Evolutionary conservation across 805 yeast genomes (phyloP).

Genomic region (Schwanniomyces occidentalis): DNA sequence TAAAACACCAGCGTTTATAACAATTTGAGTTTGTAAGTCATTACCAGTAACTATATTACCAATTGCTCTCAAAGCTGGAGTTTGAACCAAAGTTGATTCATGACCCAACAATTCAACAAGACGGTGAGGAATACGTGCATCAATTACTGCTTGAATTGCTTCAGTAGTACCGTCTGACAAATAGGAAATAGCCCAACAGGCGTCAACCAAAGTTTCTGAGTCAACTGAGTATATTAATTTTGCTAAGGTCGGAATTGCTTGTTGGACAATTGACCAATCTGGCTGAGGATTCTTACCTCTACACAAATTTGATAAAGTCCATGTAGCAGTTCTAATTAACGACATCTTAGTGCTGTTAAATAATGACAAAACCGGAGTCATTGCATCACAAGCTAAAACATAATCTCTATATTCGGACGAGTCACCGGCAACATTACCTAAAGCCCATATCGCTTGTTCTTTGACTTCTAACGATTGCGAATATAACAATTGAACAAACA

Average conservation of each 20-base stretch:
- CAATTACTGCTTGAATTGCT: slow-evolving; percentile 95
- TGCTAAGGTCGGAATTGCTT: slow-evolving; percentile 88
- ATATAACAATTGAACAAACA: slow-evolving; percentile 77
- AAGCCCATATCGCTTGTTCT: slow-evolving; percentile 99
- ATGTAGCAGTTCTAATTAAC: slow-evolving; percentile 93
- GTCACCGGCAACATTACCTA: slow-evolving; percentile 99
- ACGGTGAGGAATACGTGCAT: slow-evolving; percentile 92
- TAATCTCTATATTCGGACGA: slow-evolving; percentile 87
- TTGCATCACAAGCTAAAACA: slow-evolving; percentile 81
- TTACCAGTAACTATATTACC: slow-evolving; percentile 98
- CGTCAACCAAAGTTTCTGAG: slow-evolving; percentile 91
- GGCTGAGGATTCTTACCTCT: slow-evolving; percentile 97
- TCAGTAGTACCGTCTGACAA: slow-evolving; percentile 89
- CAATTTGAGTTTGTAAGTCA: slow-evolving; percentile 92
- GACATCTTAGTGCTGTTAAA: slow-evolving; percentile 82
- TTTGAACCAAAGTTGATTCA: slow-evolving; percentile 83
- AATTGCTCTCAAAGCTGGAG: slow-evolving; percentile 95
- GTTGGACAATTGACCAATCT: slow-evolving; percentile 84
- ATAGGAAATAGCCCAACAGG: slow-evolving; percentile 98
- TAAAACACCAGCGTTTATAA: slow-evolving; percentile 89
- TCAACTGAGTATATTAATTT: slow-evolving; percentile 88
- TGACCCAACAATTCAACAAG: slow-evolving; percentile 88
- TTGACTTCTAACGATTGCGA: slow-evolving; percentile 87
- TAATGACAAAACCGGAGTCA: slow-evolving; percentile 80
- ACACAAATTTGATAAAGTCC: slow-evolving; percentile 96